These are phyloP conservation scores for Posidonia australis DNA, from an alignment of 106 monocot genomes.

Conservation along the genomic window DNA sequence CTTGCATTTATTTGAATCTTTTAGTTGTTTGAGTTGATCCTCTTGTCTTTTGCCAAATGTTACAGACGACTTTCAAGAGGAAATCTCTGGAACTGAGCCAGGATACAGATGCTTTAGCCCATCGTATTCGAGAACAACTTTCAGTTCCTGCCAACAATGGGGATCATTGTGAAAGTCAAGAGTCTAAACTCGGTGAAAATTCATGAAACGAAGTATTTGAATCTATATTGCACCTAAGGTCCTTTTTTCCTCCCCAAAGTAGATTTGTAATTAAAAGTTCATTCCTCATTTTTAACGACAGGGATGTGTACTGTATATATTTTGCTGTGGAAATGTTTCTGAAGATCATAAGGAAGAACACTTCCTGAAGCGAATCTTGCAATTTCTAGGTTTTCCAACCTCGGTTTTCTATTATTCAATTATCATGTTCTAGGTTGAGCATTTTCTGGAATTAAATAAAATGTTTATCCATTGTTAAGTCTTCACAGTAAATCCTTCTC, in stretches of 20 bases:
- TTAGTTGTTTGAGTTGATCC: neutral
- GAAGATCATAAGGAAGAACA: neutral
- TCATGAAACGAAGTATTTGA: neutral
- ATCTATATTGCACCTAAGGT: no score
- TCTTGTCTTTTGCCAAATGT: neutral
- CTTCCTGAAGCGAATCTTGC: no score
- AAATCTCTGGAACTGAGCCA: slow-evolving; percentile 26
- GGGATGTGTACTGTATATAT: neutral
- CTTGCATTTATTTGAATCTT: neutral
- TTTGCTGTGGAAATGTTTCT: neutral
- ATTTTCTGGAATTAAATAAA: no score
- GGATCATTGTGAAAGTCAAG: slow-evolving; percentile 9
- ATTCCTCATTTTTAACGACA: no score
- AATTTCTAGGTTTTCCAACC: no score
- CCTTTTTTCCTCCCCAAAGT: no score
- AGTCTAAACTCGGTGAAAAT: slow-evolving; percentile 8
- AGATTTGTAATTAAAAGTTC: no score
- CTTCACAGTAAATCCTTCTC: no score
- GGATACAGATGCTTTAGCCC: slow-evolving; percentile 27
- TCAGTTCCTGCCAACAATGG: slow-evolving; percentile 11
- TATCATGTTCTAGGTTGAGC: no score
- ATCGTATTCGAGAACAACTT: slow-evolving; percentile 27
- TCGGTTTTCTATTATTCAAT: no score
- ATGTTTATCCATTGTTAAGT: no score
- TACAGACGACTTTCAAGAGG: slow-evolving; percentile 40